Evolutionary conservation across 1,284 basidiomycete species (phyloP), one percentile per base, ranked within the genome.

Genomic region (Cutaneotrichosporon sp.): DNA sequence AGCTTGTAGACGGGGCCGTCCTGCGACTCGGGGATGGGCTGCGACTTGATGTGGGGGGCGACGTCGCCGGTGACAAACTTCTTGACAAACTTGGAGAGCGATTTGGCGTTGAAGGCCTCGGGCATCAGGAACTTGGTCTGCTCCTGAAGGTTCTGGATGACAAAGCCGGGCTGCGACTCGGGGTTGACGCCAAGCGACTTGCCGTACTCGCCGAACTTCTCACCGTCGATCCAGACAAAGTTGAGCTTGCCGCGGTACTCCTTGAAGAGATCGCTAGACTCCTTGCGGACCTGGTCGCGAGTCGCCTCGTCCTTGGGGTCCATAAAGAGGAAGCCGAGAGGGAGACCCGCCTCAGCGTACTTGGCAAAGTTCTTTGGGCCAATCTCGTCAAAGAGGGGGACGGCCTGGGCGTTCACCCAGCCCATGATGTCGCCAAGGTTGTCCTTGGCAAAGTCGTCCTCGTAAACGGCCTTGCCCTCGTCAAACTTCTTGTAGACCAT

Each of bases 161-260:
- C 94, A 76, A 99, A 97, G 42, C 88, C 85, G 32, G 97, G 97
- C 92, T 93, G 98, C 75, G 89, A 88, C 65, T 82, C 81, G n/a
- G 72, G 70, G 70, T 87, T 81, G 68, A 99, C 85, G 85, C 97
- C 97, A 69, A 99, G 86, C 11, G 91, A 90, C 82, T 94, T 95
- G 73, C 90, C 97, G 83, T 99, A 97, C 75, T 97, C 93, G 74
- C 86, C 88, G 76, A 95, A 99, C 82, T 93, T 94, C 83, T 89
- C 83, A 26, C 91, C 94, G 80, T 99, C 97, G 74, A 99, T 99
- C 89, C 89, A 97, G 70, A 99, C 96, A 81, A 99, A 96, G 88
- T 97, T 98, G 78, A 98, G 74, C 82, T 91, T 89, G 75, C 88
- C 87, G 82, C 91, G 93, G 85, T 87, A 86, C 76, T 88, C 86